phyloP scores from a whole-genome alignment of 345 rosid genomes.

The Arabis alpina region DNA sequence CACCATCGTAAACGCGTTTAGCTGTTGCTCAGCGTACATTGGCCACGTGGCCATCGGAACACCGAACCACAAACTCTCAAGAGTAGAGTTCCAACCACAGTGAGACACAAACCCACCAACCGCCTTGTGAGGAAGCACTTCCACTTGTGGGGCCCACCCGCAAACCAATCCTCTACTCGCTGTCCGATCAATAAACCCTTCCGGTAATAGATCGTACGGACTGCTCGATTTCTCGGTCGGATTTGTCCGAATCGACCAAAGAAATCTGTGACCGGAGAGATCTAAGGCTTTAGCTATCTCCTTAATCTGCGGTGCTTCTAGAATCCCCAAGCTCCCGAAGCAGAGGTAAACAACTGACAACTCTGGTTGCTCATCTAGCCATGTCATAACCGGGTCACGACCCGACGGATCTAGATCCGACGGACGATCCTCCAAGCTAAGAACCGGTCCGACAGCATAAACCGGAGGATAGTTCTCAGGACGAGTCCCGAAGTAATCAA shows the following conservation, averaged over 20 bases:
- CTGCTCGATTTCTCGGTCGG: constrained; percentile 28
- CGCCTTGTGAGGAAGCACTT: constrained; percentile 45
- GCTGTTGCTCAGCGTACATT: constrained; percentile 57
- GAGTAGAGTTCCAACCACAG: constrained; percentile 57
- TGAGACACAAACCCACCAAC: constrained; percentile 56
- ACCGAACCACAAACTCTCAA: constrained; percentile 60
- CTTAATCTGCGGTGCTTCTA: constrained; percentile 41
- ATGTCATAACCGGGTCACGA: constrained; percentile 36
- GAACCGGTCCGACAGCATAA: constrained; percentile 54
- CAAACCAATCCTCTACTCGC: constrained; percentile 39
- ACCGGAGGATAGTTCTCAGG: constrained; percentile 43
- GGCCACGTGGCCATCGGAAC: constrained; percentile 58
- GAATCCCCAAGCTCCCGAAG: constrained; percentile 55
- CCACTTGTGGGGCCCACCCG: constrained; percentile 54
- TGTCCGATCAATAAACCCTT: constrained; percentile 44
- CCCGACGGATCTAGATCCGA: constrained; percentile 26
- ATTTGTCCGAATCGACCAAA: constrained; percentile 42
- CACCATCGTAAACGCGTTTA: constrained; percentile 54
- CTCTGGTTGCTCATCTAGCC: constrained; percentile 58
- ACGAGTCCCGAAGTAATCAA: constrained; percentile 36
- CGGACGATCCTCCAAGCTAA: constrained; percentile 39
- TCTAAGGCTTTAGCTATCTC: constrained; percentile 56
- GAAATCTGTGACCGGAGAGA: constrained; percentile 42
- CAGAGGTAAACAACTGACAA: constrained; percentile 54
- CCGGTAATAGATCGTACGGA: constrained; percentile 39